Conservation (phyloP, 306 rosid genomes). For the cucumber (Cucumis sativus) region Cucumber_9930_V3 NC_026656.2:19740501-19741000, state of each 20-base stretch:
- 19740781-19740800: conserved; percentile 39
- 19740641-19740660: conserved; percentile 83
- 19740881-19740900: conserved; percentile 57
- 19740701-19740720: conserved; percentile 91
- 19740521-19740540: conserved; percentile 84
- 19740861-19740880: conserved; percentile 55
- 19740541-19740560: conserved; percentile 68
- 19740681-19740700: conserved; percentile 88
- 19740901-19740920: conserved; percentile 76
- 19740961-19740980: conserved; percentile 76
- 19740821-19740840: conserved; percentile 38
- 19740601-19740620: conserved; percentile 46
- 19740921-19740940: conserved; percentile 83
- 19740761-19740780: conserved; percentile 50
- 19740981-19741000: conserved; percentile 89
- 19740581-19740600: conserved; percentile 56
- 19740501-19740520: conserved; percentile 78
- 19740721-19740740: conserved; percentile 75
- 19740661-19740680: conserved; percentile 75
- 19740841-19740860: conserved; percentile 35
- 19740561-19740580: conserved; percentile 44
- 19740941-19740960: conserved; percentile 96
- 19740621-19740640: conserved; percentile 78
- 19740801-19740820: conserved; percentile 39
- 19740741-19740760: conserved; percentile 65